These are phyloP conservation scores for Ramularia collo-cygni DNA, from an alignment of 2,329 filamentous ascomycete species.

Conservation along the genomic window DNA sequence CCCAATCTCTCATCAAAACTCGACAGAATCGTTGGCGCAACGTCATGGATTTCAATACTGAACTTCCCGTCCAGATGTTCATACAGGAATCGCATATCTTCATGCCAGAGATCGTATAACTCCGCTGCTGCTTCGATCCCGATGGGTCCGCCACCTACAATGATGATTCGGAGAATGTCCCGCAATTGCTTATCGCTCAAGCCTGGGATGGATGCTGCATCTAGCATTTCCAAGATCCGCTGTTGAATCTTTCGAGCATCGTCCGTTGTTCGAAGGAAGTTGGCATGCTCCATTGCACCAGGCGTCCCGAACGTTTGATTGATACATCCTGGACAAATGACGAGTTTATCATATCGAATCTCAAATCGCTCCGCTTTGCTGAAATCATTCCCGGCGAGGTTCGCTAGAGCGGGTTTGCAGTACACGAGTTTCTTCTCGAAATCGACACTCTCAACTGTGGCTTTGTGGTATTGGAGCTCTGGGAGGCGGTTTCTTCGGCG, in stretches of 20 bases:
- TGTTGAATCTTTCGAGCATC: constrained; percentile 32
- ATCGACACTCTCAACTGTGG: constrained; percentile 34
- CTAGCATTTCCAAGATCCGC: constrained; percentile 32
- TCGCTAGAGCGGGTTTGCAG: constrained; percentile 30
- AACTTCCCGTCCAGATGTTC: constrained; percentile 36
- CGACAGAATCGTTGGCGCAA: constrained; percentile 36
- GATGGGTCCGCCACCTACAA: constrained; percentile 39
- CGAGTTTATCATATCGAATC: constrained; percentile 37
- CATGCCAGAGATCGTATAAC: constrained; percentile 36
- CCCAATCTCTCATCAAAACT: constrained; percentile 37
- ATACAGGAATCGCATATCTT: constrained; percentile 35
- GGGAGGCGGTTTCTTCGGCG: constrained; percentile 27
- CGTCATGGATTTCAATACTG: constrained; percentile 39
- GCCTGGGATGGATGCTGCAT: constrained; percentile 31
- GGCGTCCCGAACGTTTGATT: constrained; percentile 37
- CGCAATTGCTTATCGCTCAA: constrained; percentile 24
- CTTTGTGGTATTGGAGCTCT: constrained; percentile 31
- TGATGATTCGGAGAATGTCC: constrained; percentile 33
- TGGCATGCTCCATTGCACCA: constrained; percentile 33
- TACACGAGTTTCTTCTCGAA: constrained; percentile 29
- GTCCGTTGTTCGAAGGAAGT: constrained; percentile 33
- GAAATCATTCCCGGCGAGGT: constrained; percentile 31
- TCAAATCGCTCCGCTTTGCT: constrained; percentile 7
- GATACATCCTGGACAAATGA: constrained; percentile 39
- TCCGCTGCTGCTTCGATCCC: constrained; percentile 41